Conservation (phyloP, 345 rosid species). For the Odontarrhena argentea region DNA sequence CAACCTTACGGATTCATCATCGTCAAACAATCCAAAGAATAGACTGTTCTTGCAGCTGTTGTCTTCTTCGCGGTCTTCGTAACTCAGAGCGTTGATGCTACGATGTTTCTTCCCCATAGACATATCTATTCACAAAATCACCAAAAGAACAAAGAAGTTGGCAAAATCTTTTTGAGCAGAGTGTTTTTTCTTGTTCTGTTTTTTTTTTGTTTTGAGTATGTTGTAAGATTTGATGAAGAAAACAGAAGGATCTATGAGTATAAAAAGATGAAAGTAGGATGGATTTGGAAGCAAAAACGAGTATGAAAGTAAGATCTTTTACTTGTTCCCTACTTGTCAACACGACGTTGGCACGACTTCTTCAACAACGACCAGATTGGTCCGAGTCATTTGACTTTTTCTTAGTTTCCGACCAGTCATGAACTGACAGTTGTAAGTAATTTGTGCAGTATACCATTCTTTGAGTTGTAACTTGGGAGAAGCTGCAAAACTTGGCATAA, state of each 20-base stretch:
- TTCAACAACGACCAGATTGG: conserved; percentile 30
- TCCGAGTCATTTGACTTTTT: conserved; percentile 26
- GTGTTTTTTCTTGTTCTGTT: background rate
- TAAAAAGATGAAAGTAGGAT: conserved; percentile 23
- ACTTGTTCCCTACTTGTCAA: conserved; percentile 38
- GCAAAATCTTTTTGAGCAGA: background rate
- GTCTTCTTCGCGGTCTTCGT: conserved; percentile 22
- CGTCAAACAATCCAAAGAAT: conserved; percentile 40
- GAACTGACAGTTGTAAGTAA: background rate
- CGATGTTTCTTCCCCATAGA: conserved; percentile 35
- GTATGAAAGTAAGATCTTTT: conserved; percentile 9
- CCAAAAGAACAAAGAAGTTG: conserved; percentile 16
- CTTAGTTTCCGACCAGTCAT: conserved; percentile 11
- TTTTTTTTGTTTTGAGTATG: conserved; percentile 10
- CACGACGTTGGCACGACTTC: conserved; percentile 40
- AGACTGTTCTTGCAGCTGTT: conserved; percentile 32
- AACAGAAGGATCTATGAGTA: background rate
- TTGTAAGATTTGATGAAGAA: conserved; percentile 17
- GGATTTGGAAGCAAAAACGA: conserved; percentile 30
- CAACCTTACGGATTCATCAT: conserved; percentile 32
- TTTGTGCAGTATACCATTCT: conserved; percentile 9
- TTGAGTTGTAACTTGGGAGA: conserved; percentile 30
- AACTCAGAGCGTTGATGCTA: conserved; percentile 25
- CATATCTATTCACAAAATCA: conserved; percentile 15
- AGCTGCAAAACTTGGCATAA: conserved; percentile 27